Evolutionary conservation across 2,329 filamentous ascomycete genomes (phyloP).

Genomic region (Trichoderma breve): DNA sequence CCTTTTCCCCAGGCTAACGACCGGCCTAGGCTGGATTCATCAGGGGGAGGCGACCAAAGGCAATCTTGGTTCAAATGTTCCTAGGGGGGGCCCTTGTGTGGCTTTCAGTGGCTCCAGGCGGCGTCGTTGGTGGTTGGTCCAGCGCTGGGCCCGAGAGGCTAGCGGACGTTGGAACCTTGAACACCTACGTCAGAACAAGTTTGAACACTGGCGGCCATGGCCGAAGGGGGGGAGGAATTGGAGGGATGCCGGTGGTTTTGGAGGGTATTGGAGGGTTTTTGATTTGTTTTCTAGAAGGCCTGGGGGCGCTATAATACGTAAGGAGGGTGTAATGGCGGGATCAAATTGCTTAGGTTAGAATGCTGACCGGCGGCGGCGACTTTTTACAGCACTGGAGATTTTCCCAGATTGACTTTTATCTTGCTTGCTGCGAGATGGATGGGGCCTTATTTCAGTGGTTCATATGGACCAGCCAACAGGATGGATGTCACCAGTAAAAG

Average conservation of each 20-base stretch:
- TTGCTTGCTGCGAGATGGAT: background rate
- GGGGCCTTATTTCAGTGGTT: too few species aligned
- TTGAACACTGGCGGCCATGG: background rate
- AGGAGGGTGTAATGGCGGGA: background rate
- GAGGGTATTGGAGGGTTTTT: background rate
- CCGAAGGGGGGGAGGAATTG: background rate
- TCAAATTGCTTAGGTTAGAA: too few species aligned
- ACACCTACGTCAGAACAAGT: slow-evolving; percentile 1
- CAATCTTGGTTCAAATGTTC: background rate
- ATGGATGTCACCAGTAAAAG: too few species aligned
- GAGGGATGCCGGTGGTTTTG: background rate
- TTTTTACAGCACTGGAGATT: background rate
- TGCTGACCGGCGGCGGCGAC: too few species aligned
- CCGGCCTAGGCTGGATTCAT: slow-evolving; percentile 1
- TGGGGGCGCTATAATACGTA: background rate
- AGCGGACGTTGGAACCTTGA: background rate
- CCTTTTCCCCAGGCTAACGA: slow-evolving; percentile 6
- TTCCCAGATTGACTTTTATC: background rate
- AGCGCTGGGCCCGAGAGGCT: background rate
- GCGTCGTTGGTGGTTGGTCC: background rate
- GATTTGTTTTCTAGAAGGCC: background rate
- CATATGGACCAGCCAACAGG: too few species aligned
- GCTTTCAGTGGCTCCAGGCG: background rate
- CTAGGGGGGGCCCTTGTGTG: background rate
- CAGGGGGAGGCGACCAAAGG: background rate